Base-by-base conservation (phyloP, 2,329 filamentous ascomycete genomes). In the Nothomitra cinnamomea region DNA sequence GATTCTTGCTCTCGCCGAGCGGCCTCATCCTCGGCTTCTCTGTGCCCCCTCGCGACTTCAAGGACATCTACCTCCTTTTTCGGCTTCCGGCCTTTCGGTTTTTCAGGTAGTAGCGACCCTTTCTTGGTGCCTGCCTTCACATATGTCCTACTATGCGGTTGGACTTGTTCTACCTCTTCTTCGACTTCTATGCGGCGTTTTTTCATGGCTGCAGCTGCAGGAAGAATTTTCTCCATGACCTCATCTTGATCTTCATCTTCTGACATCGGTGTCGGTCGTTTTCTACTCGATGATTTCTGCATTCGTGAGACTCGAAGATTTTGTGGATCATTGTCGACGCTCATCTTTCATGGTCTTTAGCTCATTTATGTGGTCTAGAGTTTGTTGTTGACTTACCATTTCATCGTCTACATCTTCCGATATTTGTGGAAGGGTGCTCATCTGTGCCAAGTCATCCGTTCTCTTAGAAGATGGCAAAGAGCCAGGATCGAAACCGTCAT, bases 201-300 rank as follows among this genome's bases (percentile, higher is more conserved):
- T 65, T 94, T 96, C 63, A 88, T 78, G 3, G 80, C 80, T 25
- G 83, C 80, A 2, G 85, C 81, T 1, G 82, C 86, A 0, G 88
- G 85, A 1, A 89, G 80, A 54, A 95, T 76, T 21, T 76, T 73
- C 13, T 87, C 80, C 64, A 90, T 78, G 7, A 84, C 67, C 45
- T 83, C 77, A 53, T 78, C 69, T 36, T 67, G 65, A 35, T 67
- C 62, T 12, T 66, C 56, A 15, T 62, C 63, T 12, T 65, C 60
- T 24, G 64, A 59, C 19, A 43, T 42, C 13, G 52, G 52, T 10
- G 52, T 24, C 25, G 25, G 17, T 25, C 52, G 40, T 40, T 53
- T 53, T 28, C 52, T 42, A n/a, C 15, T 32, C 6, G 25, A n/a
- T 17, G 3, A 3, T 15, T 25, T 42, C 13, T 48, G 52, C 21